These are phyloP conservation scores for Candida germanica DNA, from an alignment of 805 yeast species.

Conservation along the genomic window DNA sequence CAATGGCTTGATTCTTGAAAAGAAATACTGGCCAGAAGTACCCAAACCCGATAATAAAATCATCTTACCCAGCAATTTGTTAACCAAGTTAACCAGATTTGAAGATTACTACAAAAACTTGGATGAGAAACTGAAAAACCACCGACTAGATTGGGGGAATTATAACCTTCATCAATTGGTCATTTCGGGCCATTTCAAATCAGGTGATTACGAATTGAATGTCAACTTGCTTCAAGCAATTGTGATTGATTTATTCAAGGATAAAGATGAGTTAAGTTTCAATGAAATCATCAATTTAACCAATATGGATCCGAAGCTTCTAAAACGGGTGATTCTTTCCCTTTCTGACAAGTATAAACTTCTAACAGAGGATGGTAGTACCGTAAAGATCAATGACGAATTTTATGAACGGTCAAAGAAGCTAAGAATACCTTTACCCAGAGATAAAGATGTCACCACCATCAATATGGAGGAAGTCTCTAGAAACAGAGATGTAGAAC, in stretches of 20 bases:
- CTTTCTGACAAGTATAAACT: conserved; percentile 32
- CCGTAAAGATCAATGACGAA: conserved; percentile 19
- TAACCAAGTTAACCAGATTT: conserved; percentile 18
- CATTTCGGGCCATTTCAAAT: conserved; percentile 28
- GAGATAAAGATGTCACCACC: conserved; percentile 15
- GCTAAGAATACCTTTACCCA: conserved; percentile 29
- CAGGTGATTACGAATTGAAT: conserved; percentile 28
- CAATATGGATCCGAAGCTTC: conserved; percentile 30
- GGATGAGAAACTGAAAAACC: conserved; percentile 21
- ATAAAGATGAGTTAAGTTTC: conserved; percentile 17
- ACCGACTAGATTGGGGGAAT: conserved; percentile 39
- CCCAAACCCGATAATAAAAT: conserved; percentile 23
- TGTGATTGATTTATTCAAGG: conserved; percentile 37
- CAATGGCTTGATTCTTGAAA: conserved; percentile 30
- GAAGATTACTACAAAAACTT: conserved; percentile 16
- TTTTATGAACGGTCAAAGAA: conserved; percentile 27
- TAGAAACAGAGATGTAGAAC: conserved; percentile 27
- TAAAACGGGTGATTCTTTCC: conserved; percentile 27
- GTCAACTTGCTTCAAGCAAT: conserved; percentile 46
- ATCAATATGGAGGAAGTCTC: conserved; percentile 9
- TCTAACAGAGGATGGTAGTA: conserved; percentile 14
- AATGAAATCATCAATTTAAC: conserved; percentile 22
- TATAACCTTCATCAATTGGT: conserved; percentile 40
- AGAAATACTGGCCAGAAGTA: conserved; percentile 39
- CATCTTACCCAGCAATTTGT: conserved; percentile 23